Conservation (phyloP, 2,329 filamentous ascomycete genomes). For the Clonostachys byssicola region DNA sequence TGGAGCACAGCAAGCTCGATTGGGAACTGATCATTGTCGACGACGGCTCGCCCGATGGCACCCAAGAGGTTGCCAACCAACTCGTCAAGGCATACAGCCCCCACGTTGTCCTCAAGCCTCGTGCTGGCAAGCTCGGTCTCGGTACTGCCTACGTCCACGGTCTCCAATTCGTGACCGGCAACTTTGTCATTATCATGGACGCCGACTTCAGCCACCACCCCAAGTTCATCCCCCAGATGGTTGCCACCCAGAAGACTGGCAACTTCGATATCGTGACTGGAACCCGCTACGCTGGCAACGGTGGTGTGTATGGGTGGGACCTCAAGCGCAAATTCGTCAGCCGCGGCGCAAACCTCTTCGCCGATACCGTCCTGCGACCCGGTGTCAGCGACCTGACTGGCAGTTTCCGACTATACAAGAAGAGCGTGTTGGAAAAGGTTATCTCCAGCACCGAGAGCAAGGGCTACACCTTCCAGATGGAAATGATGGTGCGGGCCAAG, state of each 20-base stretch:
- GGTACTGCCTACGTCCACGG: conserved; percentile 96
- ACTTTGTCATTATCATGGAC: conserved; percentile 99
- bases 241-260: conserved; percentile 68
- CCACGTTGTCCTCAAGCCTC: conserved; percentile 79
- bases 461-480: conserved; percentile 99
- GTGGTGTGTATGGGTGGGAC: conserved; percentile 95
- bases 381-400: conserved; percentile 95
- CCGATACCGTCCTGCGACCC: conserved; percentile 87
- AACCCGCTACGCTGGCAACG: conserved; percentile 84
- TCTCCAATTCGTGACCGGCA: conserved; percentile 83
- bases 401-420: conserved; percentile 93
- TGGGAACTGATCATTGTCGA: conserved; percentile 98
- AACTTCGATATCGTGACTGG: conserved; percentile 97
- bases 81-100: conserved; percentile 80
- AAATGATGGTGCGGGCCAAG: conserved; percentile 97
- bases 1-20: conserved; percentile 68
- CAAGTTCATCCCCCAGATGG: conserved; percentile 97
- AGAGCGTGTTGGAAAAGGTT: conserved; percentile 75
- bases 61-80: conserved; percentile 84
- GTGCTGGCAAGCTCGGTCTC: conserved; percentile 92
- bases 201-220: conserved; percentile 99
- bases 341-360: conserved; percentile 89
- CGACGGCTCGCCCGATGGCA: conserved; percentile 95
- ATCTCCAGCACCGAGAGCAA: conserved; percentile 91
- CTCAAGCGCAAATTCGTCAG: conserved; percentile 83